phyloP scores from a whole-genome alignment of 805 yeast genomes.

The Priceomyces carsonii region DNA sequence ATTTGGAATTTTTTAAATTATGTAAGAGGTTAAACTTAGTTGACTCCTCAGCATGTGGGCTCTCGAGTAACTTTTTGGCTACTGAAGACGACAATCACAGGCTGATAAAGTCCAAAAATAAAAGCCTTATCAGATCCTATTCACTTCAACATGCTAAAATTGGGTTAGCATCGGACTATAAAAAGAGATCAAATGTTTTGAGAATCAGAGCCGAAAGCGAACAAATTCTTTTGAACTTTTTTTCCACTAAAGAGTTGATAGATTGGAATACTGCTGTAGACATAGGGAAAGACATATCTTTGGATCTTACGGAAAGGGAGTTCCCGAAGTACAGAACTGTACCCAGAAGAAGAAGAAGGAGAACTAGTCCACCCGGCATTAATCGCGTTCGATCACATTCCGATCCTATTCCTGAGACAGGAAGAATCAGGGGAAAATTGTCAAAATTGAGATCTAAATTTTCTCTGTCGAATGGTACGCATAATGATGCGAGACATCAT shows the following conservation, averaged over 20 bases:
- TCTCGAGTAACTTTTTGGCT: background rate
- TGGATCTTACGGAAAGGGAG: slow-evolving; percentile 72
- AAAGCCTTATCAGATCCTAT: slow-evolving; percentile 57
- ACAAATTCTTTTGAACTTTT: slow-evolving; percentile 72
- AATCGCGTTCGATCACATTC: slow-evolving; percentile 16
- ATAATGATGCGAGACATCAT: background rate
- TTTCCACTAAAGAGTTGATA: slow-evolving; percentile 63
- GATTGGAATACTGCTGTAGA: slow-evolving; percentile 75
- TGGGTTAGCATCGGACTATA: slow-evolving; percentile 86
- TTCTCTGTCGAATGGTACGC: slow-evolving; percentile 3
- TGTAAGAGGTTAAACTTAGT: slow-evolving; percentile 23
- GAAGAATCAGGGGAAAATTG: slow-evolving; percentile 19
- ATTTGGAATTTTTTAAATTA: slow-evolving; percentile 27
- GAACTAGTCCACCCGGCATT: background rate
- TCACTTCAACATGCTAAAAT: slow-evolving; percentile 81
- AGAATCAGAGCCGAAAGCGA: slow-evolving; percentile 81
- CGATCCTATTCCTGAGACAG: slow-evolving; percentile 17
- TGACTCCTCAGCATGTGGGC: slow-evolving; percentile 2
- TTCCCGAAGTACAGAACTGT: slow-evolving; percentile 78
- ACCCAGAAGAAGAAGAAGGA: slow-evolving; percentile 68
- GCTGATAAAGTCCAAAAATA: slow-evolving; percentile 9
- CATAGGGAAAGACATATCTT: slow-evolving; percentile 75
- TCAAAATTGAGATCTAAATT: slow-evolving; percentile 23
- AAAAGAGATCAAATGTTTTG: slow-evolving; percentile 64
- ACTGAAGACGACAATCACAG: background rate